Percentiles rank a stretch among this genome's conserved stretches.
Evolutionary conservation across 495 filamentous ascomycete species (phyloP).

Genomic region (Hamigera avellanea): DNA sequence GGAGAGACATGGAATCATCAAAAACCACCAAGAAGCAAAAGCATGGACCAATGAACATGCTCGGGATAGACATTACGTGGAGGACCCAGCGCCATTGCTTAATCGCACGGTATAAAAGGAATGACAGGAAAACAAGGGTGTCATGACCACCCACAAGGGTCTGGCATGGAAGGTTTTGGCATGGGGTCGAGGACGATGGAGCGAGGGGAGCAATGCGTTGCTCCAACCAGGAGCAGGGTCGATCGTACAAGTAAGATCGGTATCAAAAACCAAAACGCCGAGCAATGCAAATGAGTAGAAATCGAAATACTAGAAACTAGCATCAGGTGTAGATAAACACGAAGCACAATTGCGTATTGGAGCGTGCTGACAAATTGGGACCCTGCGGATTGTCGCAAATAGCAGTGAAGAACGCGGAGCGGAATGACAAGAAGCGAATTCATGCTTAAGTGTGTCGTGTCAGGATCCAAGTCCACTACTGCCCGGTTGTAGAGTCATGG

Average conservation of each 20-base stretch:
- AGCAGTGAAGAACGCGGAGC: too few species aligned
- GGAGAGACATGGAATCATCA: conserved; percentile 33
- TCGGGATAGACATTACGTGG: conserved; percentile 7
- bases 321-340: too few species aligned
- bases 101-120: conserved; percentile 17
- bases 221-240: neutral
- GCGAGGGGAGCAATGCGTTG: neutral
- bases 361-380: too few species aligned
- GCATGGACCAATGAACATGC: too few species aligned
- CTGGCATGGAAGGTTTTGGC: neutral
- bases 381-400: too few species aligned
- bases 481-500: conserved; percentile 13
- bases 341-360: too few species aligned
- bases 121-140: conserved; percentile 22
- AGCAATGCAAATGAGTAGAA: conserved; percentile 4
- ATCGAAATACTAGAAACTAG: neutral
- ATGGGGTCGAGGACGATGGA: neutral
- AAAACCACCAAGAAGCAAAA: conserved; percentile 6
- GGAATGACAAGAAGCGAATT: too few species aligned
- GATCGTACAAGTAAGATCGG: neutral
- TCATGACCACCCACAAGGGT: neutral
- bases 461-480: neutral
- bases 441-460: too few species aligned
- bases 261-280: conserved; percentile 7
- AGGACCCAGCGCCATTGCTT: conserved; percentile 21